Base-by-base conservation (phyloP, 139 green algal genomes). In the Desmodesmus armatus region DNA sequence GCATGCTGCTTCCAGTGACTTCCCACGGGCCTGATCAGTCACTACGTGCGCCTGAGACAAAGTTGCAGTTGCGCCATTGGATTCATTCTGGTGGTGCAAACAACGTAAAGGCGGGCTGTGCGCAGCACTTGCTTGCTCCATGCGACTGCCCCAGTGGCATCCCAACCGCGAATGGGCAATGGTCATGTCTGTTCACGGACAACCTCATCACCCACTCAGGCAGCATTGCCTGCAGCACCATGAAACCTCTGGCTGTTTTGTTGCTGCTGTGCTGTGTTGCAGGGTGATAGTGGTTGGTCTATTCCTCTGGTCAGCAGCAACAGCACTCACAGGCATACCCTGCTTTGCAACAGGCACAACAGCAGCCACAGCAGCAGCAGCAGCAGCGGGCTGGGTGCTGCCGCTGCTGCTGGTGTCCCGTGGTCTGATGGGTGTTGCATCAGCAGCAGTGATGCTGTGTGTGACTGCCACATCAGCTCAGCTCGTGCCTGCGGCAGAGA, bases 381-480 rank as follows among this genome's bases (percentile, higher is more conserved):
- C 60, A 75, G 43, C 44, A 40, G 29, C 72, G 40, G 6, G 21
- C 19, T 9, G 63, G 73, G 49, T 84, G 44, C 67, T 91, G 47
- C 47, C 51, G 3, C 40, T 39, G 27, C 49, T 94, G 27, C 19
- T 91, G 33, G 82, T 23, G 6, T 62, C 86, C 25, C 89, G 92
- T 6, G 82, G 67, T 0, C 65, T 82, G 5, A 89, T 96, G 73
- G 94, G 93, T 19, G 73, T 95, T 35, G 76, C 75, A 13, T 93
- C 92, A 39, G 84, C 88, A 37, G 89, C 86, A 73, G 85, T 92
- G 71, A 94, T 96, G 92, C 94, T 93, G 2, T 87, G 88, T 11
- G 88, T 92, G 15, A 92, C 92, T 0, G 82, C 93, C 7, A 87
- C 88, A 41, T 77, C 88, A 51, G 90, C 92, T 5, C 73, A 86